These are phyloP conservation scores for Clonostachys sp. DNA, from an alignment of 2,329 filamentous ascomycete genomes.

Conservation along the genomic window DNA sequence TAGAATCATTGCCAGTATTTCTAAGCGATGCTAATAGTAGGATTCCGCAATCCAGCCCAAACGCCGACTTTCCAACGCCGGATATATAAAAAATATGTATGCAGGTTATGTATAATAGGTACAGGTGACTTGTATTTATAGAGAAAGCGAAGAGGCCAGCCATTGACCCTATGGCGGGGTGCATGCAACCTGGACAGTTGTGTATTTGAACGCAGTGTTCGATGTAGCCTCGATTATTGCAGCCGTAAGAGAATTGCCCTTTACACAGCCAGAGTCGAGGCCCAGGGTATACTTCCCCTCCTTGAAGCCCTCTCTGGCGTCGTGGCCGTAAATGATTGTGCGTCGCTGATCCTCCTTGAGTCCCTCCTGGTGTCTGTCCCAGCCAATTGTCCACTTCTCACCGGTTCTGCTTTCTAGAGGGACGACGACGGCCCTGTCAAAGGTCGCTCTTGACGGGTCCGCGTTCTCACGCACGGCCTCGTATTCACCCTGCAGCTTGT, in stretches of 20 bases:
- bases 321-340: constrained; percentile 85
- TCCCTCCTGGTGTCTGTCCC: constrained; percentile 46
- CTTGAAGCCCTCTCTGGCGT: constrained; percentile 65
- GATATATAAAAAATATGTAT: too few species aligned
- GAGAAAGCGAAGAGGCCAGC: too few species aligned
- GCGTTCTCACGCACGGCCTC: background rate
- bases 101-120: too few species aligned
- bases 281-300: constrained; percentile 70
- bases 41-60: too few species aligned
- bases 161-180: too few species aligned
- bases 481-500: constrained; percentile 8
- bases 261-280: constrained; percentile 78
- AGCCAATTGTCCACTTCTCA: constrained; percentile 62
- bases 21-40: too few species aligned
- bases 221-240: constrained; percentile 60
- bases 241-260: constrained; percentile 71
- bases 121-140: too few species aligned
- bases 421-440: constrained; percentile 23
- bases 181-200: constrained; percentile 28
- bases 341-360: constrained; percentile 29
- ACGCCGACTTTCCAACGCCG: too few species aligned
- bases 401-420: constrained; percentile 43
- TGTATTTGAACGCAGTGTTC: constrained; percentile 22
- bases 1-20: too few species aligned
- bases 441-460: constrained; percentile 9